Evolutionary conservation across 129 eudicot species (phyloP), one percentile per base, ranked within the genome.

Genomic region (Tanacetum coccineum): DNA sequence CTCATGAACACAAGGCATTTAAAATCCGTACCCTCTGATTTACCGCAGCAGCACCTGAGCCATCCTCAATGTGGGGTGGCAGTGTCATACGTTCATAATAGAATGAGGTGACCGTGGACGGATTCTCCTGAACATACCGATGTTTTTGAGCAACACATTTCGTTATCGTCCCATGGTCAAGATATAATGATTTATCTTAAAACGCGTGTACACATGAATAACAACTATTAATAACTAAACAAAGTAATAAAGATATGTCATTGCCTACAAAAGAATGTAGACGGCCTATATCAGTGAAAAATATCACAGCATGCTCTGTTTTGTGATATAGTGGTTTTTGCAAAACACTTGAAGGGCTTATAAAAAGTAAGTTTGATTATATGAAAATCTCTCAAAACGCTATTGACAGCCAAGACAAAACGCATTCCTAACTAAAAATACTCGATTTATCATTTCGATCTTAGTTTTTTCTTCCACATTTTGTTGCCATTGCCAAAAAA

Each of bases 131-230:
- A 13, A 64, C 74, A 32, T 81, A n/a, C 50, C 44, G 91, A 66
- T 65, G 87, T n/a, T n/a, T n/a, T 75, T 80, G 91, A 68, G 88
- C 81, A 64, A 72, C 78, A 55, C 14, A 84, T 72, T 62, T 92
- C 95, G 60, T 85, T 84, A 47, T 88, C 95, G 25, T n/a, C 84
- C 89, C 95, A 86, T 85, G 17, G 56, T 73, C 53, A 40, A 22
- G 5, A 69, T 13, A 12, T 50, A 62, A 13, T 14, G 21, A 46
- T 45, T 60, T 51, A 68, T 52, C 71, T 52, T 61, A 62, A 52
- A 52, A n/a, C n/a, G n/a, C 70, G 75, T 76, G 51, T 26, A 75
- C 17, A 26, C 8, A 60, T 50, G 10, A n/a, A 76, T 26, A 62
- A 44, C 14, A 44, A 25, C 42, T 22, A 49, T 58, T 7, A 70